Evolutionary conservation across 2,329 filamentous ascomycete genomes (phyloP).

Genomic region (Proliferodiscus dingleyae): DNA sequence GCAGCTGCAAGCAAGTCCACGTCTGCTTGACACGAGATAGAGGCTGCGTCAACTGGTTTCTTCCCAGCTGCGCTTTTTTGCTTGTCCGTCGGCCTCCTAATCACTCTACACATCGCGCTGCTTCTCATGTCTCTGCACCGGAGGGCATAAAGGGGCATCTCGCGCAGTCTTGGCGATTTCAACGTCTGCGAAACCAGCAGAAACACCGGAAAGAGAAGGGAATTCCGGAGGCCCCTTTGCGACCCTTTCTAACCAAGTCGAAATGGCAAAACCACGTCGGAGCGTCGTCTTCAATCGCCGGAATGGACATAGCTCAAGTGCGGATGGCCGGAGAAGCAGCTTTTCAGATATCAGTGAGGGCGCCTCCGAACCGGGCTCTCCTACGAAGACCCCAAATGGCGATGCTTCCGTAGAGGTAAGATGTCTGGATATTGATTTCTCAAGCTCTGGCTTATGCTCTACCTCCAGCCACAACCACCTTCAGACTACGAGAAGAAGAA

Average conservation of each 20-base stretch:
- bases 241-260: constrained; percentile 3
- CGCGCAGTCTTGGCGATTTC: constrained; percentile 13
- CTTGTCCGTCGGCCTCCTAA: neutral
- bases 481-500: constrained; percentile 98
- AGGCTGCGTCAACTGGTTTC: too few relatives aligned
- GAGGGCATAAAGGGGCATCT: constrained; percentile 3
- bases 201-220: constrained; percentile 9
- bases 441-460: constrained; percentile 19
- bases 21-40: too few relatives aligned
- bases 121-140: constrained; percentile 5
- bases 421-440: constrained; percentile 9
- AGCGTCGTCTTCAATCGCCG: constrained; percentile 47
- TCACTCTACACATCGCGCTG: neutral
- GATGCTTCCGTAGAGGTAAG: constrained; percentile 38
- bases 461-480: constrained; percentile 29
- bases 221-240: constrained; percentile 4
- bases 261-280: constrained; percentile 44
- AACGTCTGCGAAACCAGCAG: neutral
- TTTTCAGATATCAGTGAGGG: constrained; percentile 67
- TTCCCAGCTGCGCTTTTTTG: too few relatives aligned
- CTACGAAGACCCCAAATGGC: constrained; percentile 20
- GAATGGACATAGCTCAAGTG: constrained; percentile 28
- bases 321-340: constrained; percentile 53
- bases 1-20: too few relatives aligned
- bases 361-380: constrained; percentile 37